Evolutionary conservation across 2,329 filamentous ascomycete genomes (phyloP).

Genomic region (Sphaerulina vaccinii): DNA sequence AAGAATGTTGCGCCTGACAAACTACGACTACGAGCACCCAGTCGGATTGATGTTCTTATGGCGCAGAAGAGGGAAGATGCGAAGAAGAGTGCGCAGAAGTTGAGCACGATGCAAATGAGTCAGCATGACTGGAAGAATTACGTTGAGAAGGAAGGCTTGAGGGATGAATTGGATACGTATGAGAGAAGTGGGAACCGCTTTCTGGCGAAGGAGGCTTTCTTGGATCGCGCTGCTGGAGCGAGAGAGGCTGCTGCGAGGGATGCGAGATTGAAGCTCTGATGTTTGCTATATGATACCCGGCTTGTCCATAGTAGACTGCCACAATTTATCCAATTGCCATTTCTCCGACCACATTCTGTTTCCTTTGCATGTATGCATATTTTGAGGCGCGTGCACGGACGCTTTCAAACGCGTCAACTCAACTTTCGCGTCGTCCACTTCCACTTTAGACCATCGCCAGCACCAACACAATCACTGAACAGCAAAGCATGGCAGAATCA

Average conservation of each 20-base stretch:
- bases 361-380: no score
- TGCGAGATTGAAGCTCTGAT: slow-evolving; percentile 46
- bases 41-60: slow-evolving; percentile 34
- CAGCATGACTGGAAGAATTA: slow-evolving; percentile 65
- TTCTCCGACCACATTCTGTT: no score
- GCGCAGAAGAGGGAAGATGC: slow-evolving; percentile 36
- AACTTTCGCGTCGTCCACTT: not conserved
- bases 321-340: not conserved
- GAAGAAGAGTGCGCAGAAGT: slow-evolving; percentile 51
- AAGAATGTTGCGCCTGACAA: slow-evolving; percentile 46
- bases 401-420: not conserved
- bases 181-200: slow-evolving; percentile 63
- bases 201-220: slow-evolving; percentile 61
- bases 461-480: not conserved
- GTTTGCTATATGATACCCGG: not conserved
- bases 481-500: slow-evolving; percentile 42
- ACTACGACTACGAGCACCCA: slow-evolving; percentile 41
- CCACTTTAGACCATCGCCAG: not conserved
- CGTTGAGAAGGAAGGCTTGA: slow-evolving; percentile 59
- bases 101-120: slow-evolving; percentile 67
- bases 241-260: slow-evolving; percentile 57
- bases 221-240: slow-evolving; percentile 57
- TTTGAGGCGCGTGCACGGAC: no score
- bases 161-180: slow-evolving; percentile 60
- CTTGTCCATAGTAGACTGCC: not conserved